phyloP scores from a whole-genome alignment of 2,329 filamentous ascomycete genomes.

The Cytospora piceae region DNA sequence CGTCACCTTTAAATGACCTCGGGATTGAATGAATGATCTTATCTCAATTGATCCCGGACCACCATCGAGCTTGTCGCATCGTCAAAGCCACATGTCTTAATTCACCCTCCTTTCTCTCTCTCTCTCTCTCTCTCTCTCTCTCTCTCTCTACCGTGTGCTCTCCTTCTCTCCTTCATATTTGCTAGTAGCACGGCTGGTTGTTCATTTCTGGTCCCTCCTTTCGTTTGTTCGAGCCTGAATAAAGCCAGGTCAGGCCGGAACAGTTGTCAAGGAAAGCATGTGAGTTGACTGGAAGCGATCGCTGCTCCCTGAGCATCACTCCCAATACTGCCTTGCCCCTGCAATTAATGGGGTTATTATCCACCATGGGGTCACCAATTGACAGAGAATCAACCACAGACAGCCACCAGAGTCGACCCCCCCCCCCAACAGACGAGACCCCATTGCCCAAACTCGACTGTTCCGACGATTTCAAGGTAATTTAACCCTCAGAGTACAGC shows the following conservation, averaged over 20 bases:
- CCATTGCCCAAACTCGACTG: not conserved
- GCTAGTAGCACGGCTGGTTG: not conserved
- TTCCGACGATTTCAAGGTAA: not conserved
- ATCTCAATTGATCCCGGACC: slow-evolving; percentile 16
- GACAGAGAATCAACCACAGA: not conserved
- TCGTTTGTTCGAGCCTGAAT: not conserved
- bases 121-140: not conserved
- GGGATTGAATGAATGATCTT: slow-evolving; percentile 11
- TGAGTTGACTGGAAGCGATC: slow-evolving; percentile 10
- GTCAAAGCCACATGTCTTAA: slow-evolving; percentile 19
- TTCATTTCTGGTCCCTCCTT: slow-evolving; percentile 6
- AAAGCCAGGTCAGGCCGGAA: slow-evolving; percentile 10
- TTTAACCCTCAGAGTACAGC: not conserved
- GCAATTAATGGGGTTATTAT: not conserved
- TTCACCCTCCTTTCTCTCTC: slow-evolving; percentile 2
- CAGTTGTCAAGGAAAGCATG: slow-evolving; percentile 11
- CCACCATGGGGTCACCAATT: not conserved
- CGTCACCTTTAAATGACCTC: slow-evolving; percentile 10
- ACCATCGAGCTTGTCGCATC: slow-evolving; percentile 1
- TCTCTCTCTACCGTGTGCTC: not conserved
- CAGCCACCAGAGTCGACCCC: not conserved
- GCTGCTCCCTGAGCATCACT: not conserved
- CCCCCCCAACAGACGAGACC: not conserved
- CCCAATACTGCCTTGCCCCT: not conserved
- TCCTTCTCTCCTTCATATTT: not conserved